Evolutionary conservation across 2,329 filamentous ascomycete species (phyloP).

Genomic region (Sporothrix euskadiensis): DNA sequence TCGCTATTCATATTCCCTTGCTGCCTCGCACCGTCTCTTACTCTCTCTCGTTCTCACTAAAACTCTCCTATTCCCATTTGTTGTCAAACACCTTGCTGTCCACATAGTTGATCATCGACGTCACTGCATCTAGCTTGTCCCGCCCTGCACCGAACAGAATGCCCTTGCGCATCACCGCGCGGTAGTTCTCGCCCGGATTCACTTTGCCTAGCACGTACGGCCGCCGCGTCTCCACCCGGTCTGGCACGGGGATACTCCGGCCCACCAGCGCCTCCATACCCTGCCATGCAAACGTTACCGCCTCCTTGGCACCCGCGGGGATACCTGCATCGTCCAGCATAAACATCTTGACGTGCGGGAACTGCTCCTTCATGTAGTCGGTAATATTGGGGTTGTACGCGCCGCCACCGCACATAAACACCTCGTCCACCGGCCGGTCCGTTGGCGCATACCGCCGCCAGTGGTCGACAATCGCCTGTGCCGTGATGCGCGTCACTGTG

Average conservation of each 20-base stretch:
- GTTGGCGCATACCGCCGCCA: constrained; percentile 51
- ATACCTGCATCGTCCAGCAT: constrained; percentile 61
- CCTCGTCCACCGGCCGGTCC: constrained; percentile 46
- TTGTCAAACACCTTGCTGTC: constrained; percentile 51
- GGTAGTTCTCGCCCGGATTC: constrained; percentile 55
- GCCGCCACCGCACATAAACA: constrained; percentile 63
- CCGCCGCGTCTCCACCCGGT: constrained; percentile 52
- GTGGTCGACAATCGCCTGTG: constrained; percentile 56
- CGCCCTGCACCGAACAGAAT: constrained; percentile 51
- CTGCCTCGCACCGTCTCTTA: not conserved
- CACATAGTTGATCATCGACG: constrained; percentile 53
- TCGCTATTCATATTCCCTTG: not conserved
- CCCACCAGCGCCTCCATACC: constrained; percentile 60
- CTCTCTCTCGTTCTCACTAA: not conserved
- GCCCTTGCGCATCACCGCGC: constrained; percentile 53
- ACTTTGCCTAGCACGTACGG: constrained; percentile 58
- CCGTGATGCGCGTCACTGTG: constrained; percentile 60
- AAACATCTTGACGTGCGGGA: constrained; percentile 51
- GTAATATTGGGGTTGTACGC: constrained; percentile 60
- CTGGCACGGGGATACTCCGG: constrained; percentile 55
- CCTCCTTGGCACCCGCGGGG: constrained; percentile 59
- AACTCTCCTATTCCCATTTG: constrained; percentile 36
- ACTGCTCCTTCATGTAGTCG: constrained; percentile 51
- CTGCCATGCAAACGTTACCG: constrained; percentile 61
- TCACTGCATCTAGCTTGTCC: constrained; percentile 49